A percentile compares a stretch with the other conserved stretches of the same genome.
Evolutionary conservation across 2,329 filamentous ascomycete genomes (phyloP).

Genomic region (Dothidotthia symphoricarpi): DNA sequence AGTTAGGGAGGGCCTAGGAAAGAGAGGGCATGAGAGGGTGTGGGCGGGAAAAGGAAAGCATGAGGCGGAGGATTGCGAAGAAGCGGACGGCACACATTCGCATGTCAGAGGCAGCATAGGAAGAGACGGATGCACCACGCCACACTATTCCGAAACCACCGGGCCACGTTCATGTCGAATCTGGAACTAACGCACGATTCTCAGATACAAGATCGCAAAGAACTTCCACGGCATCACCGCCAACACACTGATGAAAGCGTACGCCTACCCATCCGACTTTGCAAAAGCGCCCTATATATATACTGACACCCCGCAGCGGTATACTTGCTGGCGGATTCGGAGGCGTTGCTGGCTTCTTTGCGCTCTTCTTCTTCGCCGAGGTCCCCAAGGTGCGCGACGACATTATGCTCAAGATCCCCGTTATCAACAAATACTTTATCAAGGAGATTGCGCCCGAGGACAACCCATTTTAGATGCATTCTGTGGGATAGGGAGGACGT

Average conservation of each 20-base stretch:
- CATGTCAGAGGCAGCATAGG: neutral
- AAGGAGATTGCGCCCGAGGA: conserved; percentile 61
- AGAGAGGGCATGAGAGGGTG: neutral
- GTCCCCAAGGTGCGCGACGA: conserved; percentile 62
- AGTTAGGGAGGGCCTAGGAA: neutral
- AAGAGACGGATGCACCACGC: neutral
- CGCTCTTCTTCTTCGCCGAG: conserved; percentile 64
- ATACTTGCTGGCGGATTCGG: conserved; percentile 56
- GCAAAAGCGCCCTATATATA: neutral
- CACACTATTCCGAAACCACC: too few species aligned
- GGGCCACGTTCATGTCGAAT: neutral
- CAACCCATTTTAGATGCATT: conserved; percentile 53
- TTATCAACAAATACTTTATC: conserved; percentile 58
- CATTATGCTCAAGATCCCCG: conserved; percentile 60
- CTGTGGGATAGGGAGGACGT: neutral
- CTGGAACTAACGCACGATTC: conserved; percentile 15
- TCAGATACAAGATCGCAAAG: conserved; percentile 52
- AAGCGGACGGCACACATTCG: conserved; percentile 2
- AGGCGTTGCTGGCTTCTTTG: conserved; percentile 57
- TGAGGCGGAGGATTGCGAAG: neutral
- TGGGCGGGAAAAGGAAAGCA: neutral
- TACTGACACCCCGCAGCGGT: conserved; percentile 28
- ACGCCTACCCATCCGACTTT: conserved; percentile 32
- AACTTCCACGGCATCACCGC: conserved; percentile 53
- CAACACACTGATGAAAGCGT: conserved; percentile 46